Conservation (phyloP, 768 basidiomycete genomes). For the Pleurotus tuber-regium region DNA sequence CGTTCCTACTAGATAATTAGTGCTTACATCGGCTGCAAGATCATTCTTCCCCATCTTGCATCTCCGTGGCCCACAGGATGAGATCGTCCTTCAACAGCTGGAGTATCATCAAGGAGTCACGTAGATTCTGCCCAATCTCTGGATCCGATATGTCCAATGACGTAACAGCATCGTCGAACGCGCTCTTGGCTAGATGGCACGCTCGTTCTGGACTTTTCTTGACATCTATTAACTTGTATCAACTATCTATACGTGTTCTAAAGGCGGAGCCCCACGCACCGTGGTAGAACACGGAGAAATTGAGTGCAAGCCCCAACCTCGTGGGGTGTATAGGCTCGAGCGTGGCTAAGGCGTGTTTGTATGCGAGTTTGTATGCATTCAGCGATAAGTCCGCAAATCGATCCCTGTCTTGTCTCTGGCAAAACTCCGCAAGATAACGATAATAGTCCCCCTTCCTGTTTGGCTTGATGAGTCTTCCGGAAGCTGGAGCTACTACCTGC, state of each 20-base stretch:
- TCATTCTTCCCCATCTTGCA: slow-evolving; percentile 38
- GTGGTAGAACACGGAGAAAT: slow-evolving; percentile 94
- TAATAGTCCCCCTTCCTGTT: slow-evolving; percentile 21
- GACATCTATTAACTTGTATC: slow-evolving; percentile 47
- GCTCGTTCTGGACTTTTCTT: slow-evolving; percentile 82
- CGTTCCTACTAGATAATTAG: not conserved
- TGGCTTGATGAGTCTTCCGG: not conserved
- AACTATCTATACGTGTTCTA: not conserved
- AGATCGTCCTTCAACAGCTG: slow-evolving; percentile 85
- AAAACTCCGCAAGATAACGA: slow-evolving; percentile 60
- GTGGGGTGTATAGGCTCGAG: slow-evolving; percentile 83
- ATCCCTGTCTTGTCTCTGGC: slow-evolving; percentile 66
- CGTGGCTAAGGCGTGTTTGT: slow-evolving; percentile 74
- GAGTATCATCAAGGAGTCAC: slow-evolving; percentile 80
- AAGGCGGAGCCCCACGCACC: slow-evolving; percentile 24
- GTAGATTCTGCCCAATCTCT: slow-evolving; percentile 36
- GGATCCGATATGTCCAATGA: slow-evolving; percentile 48
- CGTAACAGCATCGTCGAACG: slow-evolving; percentile 86
- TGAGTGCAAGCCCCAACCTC: slow-evolving; percentile 82
- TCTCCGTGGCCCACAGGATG: slow-evolving; percentile 81
- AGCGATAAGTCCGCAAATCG: slow-evolving; percentile 72
- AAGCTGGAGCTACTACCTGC: not conserved
- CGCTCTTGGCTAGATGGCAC: slow-evolving; percentile 87
- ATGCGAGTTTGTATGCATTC: slow-evolving; percentile 82
- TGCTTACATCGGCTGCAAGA: not conserved